phyloP scores from a whole-genome alignment of 1,284 basidiomycete genomes.

The Cutaneotrichosporon arboriforme region DNA sequence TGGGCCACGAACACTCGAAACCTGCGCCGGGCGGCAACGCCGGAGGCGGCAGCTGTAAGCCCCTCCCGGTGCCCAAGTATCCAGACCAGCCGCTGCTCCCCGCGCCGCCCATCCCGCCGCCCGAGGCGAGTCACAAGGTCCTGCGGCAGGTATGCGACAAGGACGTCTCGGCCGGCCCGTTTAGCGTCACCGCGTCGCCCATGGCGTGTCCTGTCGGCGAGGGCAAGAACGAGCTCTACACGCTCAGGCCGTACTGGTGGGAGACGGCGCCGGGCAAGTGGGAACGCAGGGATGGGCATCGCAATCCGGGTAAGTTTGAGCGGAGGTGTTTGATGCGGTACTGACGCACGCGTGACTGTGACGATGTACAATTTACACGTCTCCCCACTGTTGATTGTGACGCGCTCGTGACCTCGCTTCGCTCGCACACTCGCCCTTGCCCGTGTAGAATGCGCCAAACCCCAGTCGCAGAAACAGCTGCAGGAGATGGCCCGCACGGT shows the following conservation, averaged over 20 bases:
- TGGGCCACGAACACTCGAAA: too few species aligned
- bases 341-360: neutral
- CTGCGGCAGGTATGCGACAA: slow-evolving; percentile 11
- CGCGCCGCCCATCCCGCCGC: slow-evolving; percentile 3
- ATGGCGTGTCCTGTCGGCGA: slow-evolving; percentile 20
- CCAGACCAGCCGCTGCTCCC: slow-evolving; percentile 18
- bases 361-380: too few species aligned
- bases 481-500: slow-evolving; percentile 17
- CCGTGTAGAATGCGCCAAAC: slow-evolving; percentile 22
- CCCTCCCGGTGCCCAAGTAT: slow-evolving; percentile 16
- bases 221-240: slow-evolving; percentile 31
- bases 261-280: slow-evolving; percentile 19
- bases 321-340: neutral
- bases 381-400: too few species aligned
- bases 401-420: too few species aligned
- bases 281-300: slow-evolving; percentile 31
- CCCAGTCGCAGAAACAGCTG: slow-evolving; percentile 31
- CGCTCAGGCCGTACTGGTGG: slow-evolving; percentile 36
- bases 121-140: slow-evolving; percentile 2
- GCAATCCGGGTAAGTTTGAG: slow-evolving; percentile 29
- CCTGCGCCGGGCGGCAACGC: neutral
- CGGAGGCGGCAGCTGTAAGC: neutral
- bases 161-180: slow-evolving; percentile 16
- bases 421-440: too few species aligned
- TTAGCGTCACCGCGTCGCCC: slow-evolving; percentile 25